These are phyloP conservation scores for Hypoxylon sp. DNA, from an alignment of 2,329 filamentous ascomycete species.

Conservation along the genomic window DNA sequence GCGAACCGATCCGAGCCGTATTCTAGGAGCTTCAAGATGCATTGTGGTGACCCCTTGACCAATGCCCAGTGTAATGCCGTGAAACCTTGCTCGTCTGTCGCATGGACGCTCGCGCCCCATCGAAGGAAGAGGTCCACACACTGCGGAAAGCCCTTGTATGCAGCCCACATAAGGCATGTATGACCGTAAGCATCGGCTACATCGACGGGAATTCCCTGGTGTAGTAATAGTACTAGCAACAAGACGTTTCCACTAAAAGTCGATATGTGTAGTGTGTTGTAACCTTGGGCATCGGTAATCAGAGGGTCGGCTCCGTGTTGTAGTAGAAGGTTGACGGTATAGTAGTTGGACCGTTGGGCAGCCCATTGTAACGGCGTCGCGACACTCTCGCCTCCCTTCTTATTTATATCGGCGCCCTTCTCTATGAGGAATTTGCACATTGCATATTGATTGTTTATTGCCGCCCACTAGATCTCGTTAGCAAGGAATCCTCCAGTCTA, in stretches of 20 bases:
- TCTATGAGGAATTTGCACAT: slow-evolving; percentile 96
- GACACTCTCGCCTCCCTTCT: slow-evolving; percentile 93
- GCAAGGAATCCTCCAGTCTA: slow-evolving; percentile 11
- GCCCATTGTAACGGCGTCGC: slow-evolving; percentile 98
- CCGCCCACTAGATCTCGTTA: slow-evolving; percentile 81
- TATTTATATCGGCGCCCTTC: slow-evolving; percentile 89
- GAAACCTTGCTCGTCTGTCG: slow-evolving; percentile 91
- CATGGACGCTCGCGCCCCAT: slow-evolving; percentile 95
- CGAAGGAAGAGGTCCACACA: slow-evolving; percentile 93
- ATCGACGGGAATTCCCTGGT: slow-evolving; percentile 96
- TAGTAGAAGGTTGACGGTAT: slow-evolving; percentile 92
- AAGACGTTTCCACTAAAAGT: slow-evolving; percentile 98
- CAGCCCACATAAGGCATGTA: slow-evolving; percentile 97
- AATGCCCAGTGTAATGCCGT: slow-evolving; percentile 97
- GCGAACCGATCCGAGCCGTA: slow-evolving; percentile 95
- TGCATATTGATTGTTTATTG: slow-evolving; percentile 98
- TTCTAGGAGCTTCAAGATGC: slow-evolving; percentile 94
- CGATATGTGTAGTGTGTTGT: slow-evolving; percentile 96
- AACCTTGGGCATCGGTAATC: slow-evolving; percentile 93
- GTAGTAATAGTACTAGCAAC: slow-evolving; percentile 87
- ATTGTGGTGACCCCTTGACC: slow-evolving; percentile 90
- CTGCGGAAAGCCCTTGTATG: slow-evolving; percentile 94
- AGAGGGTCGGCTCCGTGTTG: slow-evolving; percentile 93
- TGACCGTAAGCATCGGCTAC: slow-evolving; percentile 91
- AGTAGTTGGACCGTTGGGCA: slow-evolving; percentile 95